Percentiles rank a stretch among this genome's conserved stretches.
Evolutionary conservation across 2,329 filamentous ascomycete genomes (phyloP).

Genomic region (Colletotrichum sp.): DNA sequence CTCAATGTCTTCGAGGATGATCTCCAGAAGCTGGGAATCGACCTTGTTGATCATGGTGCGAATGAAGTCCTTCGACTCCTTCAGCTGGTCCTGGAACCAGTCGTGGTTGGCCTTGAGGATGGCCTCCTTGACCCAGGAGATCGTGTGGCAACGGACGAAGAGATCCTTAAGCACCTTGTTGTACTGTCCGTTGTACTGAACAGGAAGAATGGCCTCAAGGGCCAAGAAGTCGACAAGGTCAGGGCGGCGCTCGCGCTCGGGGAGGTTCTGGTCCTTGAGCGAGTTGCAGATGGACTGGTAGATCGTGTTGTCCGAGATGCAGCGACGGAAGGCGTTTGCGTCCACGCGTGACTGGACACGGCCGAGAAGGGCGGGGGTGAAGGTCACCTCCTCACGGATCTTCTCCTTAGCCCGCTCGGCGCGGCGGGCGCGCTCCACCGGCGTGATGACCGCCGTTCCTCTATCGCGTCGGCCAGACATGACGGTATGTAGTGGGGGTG

Average conservation of each 20-base stretch:
- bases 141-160: conserved; percentile 6
- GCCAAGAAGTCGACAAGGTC: conserved; percentile 20
- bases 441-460: neutral
- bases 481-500: neutral
- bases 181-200: conserved; percentile 19
- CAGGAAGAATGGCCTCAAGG: conserved; percentile 17
- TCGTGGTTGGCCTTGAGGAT: conserved; percentile 14
- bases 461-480: conserved; percentile 4
- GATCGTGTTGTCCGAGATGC: conserved; percentile 20
- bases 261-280: conserved; percentile 16
- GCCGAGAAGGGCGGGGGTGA: conserved; percentile 6
- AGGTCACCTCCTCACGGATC: conserved; percentile 3
- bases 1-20: conserved; percentile 18
- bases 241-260: conserved; percentile 13
- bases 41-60: neutral
- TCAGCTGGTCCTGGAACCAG: conserved; percentile 10
- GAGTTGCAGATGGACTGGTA: conserved; percentile 17
- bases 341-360: conserved; percentile 8
- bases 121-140: conserved; percentile 9
- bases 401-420: neutral
- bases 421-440: conserved; percentile 9
- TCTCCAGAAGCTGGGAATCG: conserved; percentile 17
- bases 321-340: conserved; percentile 15
- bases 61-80: neutral
- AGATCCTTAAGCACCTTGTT: conserved; percentile 14